Evolutionary conservation across 1,284 basidiomycete species (phyloP), one percentile per base, ranked within the genome.

Genomic region (Pyrrhoderma noxium): DNA sequence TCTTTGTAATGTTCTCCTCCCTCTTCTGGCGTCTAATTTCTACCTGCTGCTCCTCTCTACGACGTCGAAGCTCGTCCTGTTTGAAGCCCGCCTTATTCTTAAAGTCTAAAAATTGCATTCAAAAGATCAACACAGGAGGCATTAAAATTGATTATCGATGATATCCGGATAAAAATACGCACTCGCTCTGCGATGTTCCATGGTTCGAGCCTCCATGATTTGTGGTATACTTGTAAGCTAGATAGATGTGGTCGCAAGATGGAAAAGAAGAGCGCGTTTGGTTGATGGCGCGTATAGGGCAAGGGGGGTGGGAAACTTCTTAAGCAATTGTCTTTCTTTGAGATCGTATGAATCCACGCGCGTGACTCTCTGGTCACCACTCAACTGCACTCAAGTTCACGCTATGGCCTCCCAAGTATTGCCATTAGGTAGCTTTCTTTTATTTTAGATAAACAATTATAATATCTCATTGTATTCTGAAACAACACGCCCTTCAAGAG

Each of bases 21-120:
- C 94, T 80, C 74, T 96, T 96, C 73, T 93, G 90, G 65, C 90
- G 81, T 65, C 93, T 80, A 75, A 97, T 96, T 76, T 97, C 94
- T 54, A 97, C 93, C 65, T 96, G 93, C 67, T 94, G 90, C 67
- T 97, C 93, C 69, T 97, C 93, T 57, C 93, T 83, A 67, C 93
- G 85, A 70, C 93, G 86, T 65, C 94, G 82, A 61, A 96, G 86
- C 61, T 88, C 86, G 58, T 93, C 89, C 61, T 82, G 82, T 67
- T 90, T 91, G 59, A 92, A 73, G 59, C 76, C 82, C 58, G 86
- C 85, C 68, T 91, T 92, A 70, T 80, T 85, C 76, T 93, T 82
- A 66, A 76, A 82, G 55, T 74, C 77, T 80, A 59, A 23, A 35
- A 38, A 31, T 51, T 38, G 42, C 47, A 48, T 45, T 25, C 22